Conservation (phyloP, 768 basidiomycete species). For the Trametes punicea region DNA sequence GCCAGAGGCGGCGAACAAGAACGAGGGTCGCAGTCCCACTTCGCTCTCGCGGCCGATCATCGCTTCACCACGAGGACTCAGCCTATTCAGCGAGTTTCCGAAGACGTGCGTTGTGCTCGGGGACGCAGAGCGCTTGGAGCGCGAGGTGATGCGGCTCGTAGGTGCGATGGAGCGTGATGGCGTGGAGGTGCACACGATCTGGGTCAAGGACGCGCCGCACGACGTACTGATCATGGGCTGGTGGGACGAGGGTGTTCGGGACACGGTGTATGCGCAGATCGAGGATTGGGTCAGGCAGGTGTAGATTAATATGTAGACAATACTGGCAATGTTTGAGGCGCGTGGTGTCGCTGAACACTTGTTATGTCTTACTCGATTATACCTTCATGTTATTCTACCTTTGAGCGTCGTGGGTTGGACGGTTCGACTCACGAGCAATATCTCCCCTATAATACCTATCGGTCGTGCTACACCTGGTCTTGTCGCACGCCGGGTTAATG, state of each 20-base stretch:
- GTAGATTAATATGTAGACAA: neutral
- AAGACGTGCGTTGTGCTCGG: constrained; percentile 44
- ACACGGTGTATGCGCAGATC: constrained; percentile 38
- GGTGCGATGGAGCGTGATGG: constrained; percentile 31
- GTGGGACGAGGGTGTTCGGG: constrained; percentile 42
- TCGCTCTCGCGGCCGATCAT: constrained; percentile 27
- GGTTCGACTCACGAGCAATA: no score
- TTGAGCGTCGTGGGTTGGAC: no score
- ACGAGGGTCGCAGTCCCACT: constrained; percentile 22
- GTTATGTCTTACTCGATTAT: neutral
- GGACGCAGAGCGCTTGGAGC: constrained; percentile 49
- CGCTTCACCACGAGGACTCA: constrained; percentile 33
- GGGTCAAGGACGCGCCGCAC: constrained; percentile 35
- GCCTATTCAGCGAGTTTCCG: constrained; percentile 46
- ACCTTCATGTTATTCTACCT: no score
- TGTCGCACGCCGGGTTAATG: no score
- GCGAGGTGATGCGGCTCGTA: constrained; percentile 43
- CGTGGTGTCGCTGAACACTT: neutral
- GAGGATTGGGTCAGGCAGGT: constrained; percentile 32
- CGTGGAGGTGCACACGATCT: constrained; percentile 25
- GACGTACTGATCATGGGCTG: constrained; percentile 45
- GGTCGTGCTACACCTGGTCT: no score
- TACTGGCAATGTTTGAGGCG: neutral
- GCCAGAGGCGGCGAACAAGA: constrained; percentile 33
- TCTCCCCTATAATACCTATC: no score